Conservation (phyloP, 805 yeast species). For the Cyberlindnera mississippiensis region DNA sequence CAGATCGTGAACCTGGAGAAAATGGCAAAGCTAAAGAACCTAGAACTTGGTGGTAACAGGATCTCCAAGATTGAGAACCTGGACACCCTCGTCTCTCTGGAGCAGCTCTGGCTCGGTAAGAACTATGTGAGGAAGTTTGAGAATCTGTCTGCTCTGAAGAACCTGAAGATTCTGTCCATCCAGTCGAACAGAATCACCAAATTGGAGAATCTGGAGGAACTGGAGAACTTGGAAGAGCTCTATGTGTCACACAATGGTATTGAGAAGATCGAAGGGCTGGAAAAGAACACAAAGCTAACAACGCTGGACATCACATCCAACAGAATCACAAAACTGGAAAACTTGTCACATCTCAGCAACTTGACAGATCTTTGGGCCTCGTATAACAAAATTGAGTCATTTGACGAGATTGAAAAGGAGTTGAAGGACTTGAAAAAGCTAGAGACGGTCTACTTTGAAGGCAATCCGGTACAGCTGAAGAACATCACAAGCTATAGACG, state of each 20-base stretch:
- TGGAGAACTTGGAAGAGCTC: slow-evolving; percentile 74
- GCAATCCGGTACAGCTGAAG: slow-evolving; percentile 76
- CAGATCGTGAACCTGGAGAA: slow-evolving; percentile 64
- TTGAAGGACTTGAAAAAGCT: slow-evolving; percentile 58
- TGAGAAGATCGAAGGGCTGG: slow-evolving; percentile 70
- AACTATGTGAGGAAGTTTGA: slow-evolving; percentile 66
- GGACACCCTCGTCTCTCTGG: slow-evolving; percentile 49
- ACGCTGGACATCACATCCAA: slow-evolving; percentile 84
- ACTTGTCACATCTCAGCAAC: slow-evolving; percentile 58
- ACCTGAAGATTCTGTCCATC: slow-evolving; percentile 74
- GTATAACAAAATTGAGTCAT: slow-evolving; percentile 62
- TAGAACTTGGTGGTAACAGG: slow-evolving; percentile 91
- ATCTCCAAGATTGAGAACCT: slow-evolving; percentile 58
- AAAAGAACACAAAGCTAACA: slow-evolving; percentile 58
- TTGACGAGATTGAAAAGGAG: slow-evolving; percentile 64
- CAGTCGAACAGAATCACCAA: slow-evolving; percentile 80
- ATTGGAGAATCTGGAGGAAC: slow-evolving; percentile 74
- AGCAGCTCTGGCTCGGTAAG: slow-evolving; percentile 90
- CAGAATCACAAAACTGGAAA: slow-evolving; percentile 54
- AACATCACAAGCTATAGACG: slow-evolving; percentile 83
- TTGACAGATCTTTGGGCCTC: slow-evolving; percentile 96
- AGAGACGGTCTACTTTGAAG: slow-evolving; percentile 91
- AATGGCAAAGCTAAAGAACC: slow-evolving; percentile 52
- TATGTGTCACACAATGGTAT: slow-evolving; percentile 86
- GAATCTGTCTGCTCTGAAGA: slow-evolving; percentile 54